Percentiles rank a stretch among this genome's conserved stretches.
These are phyloP conservation scores for Ceratobasidium sp. DNA, from an alignment of 1,284 basidiomycete species.

Conservation along the genomic window DNA sequence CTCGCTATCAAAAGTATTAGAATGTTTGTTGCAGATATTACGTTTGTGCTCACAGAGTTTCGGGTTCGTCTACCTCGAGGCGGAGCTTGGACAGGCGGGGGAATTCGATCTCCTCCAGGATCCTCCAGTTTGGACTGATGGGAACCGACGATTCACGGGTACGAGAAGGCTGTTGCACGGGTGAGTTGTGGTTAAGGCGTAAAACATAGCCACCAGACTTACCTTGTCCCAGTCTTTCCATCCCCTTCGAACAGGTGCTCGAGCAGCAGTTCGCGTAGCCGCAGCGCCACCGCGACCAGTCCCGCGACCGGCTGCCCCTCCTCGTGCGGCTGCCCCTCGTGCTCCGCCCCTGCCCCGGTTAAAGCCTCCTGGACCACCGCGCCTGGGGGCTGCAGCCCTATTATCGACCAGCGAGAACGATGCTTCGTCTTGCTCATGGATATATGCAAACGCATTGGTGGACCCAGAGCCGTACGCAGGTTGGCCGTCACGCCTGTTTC, in stretches of 20 bases:
- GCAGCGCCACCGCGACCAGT: constrained; percentile 47
- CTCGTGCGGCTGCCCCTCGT: constrained; percentile 56
- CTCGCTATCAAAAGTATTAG: constrained; percentile 59
- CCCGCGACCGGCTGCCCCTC: constrained; percentile 60
- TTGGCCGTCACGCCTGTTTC: constrained; percentile 59
- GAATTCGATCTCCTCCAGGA: constrained; percentile 98
- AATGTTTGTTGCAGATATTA: constrained; percentile 1
- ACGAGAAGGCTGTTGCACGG: constrained; percentile 72
- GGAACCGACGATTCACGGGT: constrained; percentile 94
- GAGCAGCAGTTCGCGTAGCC: constrained; percentile 45
- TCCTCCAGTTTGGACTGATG: constrained; percentile 89
- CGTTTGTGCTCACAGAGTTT: constrained; percentile 72
- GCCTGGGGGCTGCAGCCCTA: constrained; percentile 69
- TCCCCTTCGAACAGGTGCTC: constrained; percentile 74
- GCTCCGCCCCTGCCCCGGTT: constrained; percentile 62
- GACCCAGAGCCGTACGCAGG: constrained; percentile 74
- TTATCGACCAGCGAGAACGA: constrained; percentile 97
- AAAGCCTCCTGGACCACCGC: constrained; percentile 62
- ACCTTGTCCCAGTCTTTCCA: constrained; percentile 98
- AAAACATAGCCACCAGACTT: constrained; percentile 42
- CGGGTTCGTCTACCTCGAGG: constrained; percentile 89
- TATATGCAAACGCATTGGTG: constrained; percentile 95
- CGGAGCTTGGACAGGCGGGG: constrained; percentile 89
- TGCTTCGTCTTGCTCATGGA: constrained; percentile 98
- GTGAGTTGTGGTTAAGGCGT: constrained; percentile 18